These are phyloP conservation scores for Kokia cookei DNA, from an alignment of 441 rosid genomes.

Conservation along the genomic window DNA sequence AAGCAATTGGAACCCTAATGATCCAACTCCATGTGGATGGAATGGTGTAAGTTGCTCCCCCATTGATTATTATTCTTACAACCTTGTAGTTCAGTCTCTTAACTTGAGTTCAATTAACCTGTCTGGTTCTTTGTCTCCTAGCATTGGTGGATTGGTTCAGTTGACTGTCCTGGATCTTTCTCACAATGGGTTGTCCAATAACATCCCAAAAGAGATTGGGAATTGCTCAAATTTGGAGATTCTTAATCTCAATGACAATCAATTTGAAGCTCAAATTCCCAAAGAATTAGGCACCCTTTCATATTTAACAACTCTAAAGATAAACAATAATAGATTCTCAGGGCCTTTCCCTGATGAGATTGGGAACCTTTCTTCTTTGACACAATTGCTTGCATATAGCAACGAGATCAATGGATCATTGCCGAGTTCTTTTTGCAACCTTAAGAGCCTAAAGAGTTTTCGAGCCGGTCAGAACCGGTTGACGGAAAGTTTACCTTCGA, in stretches of 20 bases:
- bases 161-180: conserved; percentile 64
- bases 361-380: conserved; percentile 61
- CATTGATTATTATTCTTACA: conserved; percentile 12
- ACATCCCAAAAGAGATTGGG: conserved; percentile 69
- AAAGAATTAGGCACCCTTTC: conserved; percentile 49
- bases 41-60: conserved; percentile 59
- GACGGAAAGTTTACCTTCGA: conserved; percentile 72
- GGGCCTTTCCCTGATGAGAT: conserved; percentile 69
- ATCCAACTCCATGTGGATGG: conserved; percentile 83
- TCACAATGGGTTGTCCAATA: conserved; percentile 48
- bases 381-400: conserved; percentile 60
- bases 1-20: conserved; percentile 57
- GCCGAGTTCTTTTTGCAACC: conserved; percentile 67
- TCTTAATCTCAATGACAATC: conserved; percentile 62
- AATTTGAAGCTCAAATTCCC: conserved; percentile 61
- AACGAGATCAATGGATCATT: conserved; percentile 70
- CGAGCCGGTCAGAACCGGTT: conserved; percentile 90
- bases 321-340: conserved; percentile 67
- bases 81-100: conserved; percentile 48
- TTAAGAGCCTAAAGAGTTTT: conserved; percentile 50
- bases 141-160: conserved; percentile 62
- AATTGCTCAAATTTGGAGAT: conserved; percentile 52
- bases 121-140: conserved; percentile 65
- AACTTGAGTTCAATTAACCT: conserved; percentile 61
- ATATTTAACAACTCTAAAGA: conserved; percentile 37